phyloP scores from a whole-genome alignment of 2,329 filamentous ascomycete species.

The Aspergillus novofumigatus region DNA sequence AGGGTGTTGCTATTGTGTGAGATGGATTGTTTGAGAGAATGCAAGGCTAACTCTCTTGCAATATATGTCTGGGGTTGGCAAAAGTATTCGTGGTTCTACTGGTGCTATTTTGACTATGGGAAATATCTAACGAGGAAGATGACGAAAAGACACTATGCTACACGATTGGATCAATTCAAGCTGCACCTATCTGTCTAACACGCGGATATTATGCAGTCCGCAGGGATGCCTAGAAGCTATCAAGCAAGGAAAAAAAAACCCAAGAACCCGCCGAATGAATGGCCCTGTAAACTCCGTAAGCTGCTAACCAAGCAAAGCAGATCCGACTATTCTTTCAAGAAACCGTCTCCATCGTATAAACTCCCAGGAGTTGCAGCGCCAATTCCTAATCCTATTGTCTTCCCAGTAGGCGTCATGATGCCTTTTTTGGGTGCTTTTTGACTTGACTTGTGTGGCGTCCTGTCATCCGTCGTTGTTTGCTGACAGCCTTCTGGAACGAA shows the following conservation, averaged over 20 bases:
- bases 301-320: constrained; percentile 5
- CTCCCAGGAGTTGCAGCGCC: constrained; percentile 41
- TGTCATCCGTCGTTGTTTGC: constrained; percentile 3
- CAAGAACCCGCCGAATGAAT: neutral
- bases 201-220: constrained; percentile 14
- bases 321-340: constrained; percentile 31
- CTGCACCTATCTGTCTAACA: constrained; percentile 18
- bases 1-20: neutral
- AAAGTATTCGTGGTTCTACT: too few relatives aligned
- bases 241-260: constrained; percentile 2
- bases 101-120: too few relatives aligned
- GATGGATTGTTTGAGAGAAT: too few relatives aligned
- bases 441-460: constrained; percentile 13
- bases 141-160: neutral
- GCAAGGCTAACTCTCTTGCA: too few relatives aligned
- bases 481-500: neutral
- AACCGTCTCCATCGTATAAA: constrained; percentile 43
- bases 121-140: neutral
- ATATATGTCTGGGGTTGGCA: too few relatives aligned
- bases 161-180: constrained; percentile 6
- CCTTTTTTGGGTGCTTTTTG: constrained; percentile 16
- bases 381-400: constrained; percentile 26
- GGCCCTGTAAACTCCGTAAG: neutral
- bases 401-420: constrained; percentile 25
- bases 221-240: neutral